These are phyloP conservation scores for Nannochloris sp. DNA, from an alignment of 139 green algal genomes.

Conservation along the genomic window DNA sequence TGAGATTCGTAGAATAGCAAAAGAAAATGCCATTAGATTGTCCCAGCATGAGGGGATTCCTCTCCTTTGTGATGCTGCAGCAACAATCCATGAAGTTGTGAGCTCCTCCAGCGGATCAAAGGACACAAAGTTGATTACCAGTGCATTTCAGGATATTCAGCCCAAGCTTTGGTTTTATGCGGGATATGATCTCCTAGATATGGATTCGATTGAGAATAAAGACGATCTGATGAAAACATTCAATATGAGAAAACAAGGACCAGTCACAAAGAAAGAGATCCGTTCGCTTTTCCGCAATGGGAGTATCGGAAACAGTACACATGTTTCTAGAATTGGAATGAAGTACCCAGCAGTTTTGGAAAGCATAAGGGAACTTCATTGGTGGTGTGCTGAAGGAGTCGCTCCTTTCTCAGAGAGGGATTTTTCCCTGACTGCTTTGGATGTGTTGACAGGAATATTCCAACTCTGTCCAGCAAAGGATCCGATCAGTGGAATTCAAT, in stretches of 20 bases:
- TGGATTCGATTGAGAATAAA: not conserved
- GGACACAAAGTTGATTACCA: constrained; percentile 50
- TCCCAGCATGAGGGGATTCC: constrained; percentile 56
- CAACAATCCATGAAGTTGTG: constrained; percentile 65
- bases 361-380: constrained; percentile 69
- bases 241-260: constrained; percentile 35
- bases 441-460: constrained; percentile 51
- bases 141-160: constrained; percentile 36
- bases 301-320: constrained; percentile 32
- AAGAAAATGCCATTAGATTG: constrained; percentile 54
- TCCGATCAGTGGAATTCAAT: constrained; percentile 10
- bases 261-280: constrained; percentile 63
- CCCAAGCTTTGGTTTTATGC: constrained; percentile 65
- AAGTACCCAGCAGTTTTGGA: constrained; percentile 30
- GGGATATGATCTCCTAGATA: not conserved
- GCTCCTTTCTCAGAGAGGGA: constrained; percentile 19
- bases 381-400: constrained; percentile 42
- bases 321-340: constrained; percentile 56
- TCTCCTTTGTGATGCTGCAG: constrained; percentile 74
- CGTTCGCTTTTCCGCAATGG: constrained; percentile 37
- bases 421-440: constrained; percentile 26
- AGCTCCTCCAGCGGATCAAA: constrained; percentile 27
- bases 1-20: constrained; percentile 13
- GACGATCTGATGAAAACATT: not conserved
- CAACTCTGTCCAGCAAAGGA: constrained; percentile 55